Percentiles rank a stretch among this genome's conserved stretches.
These are phyloP conservation scores for Didymella pinodella DNA, from an alignment of 2,329 filamentous ascomycete genomes.

Conservation along the genomic window DNA sequence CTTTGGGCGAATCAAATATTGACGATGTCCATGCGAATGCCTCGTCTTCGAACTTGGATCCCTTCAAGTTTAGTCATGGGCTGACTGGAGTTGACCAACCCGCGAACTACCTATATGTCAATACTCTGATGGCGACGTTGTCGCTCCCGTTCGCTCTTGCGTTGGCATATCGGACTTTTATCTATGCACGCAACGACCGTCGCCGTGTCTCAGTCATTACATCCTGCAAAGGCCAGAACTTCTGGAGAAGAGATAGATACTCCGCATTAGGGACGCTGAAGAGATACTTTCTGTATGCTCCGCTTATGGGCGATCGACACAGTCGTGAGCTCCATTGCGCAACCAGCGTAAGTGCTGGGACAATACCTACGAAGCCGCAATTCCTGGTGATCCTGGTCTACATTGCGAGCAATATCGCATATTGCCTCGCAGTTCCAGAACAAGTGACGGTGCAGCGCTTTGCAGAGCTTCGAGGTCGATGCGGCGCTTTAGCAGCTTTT, in stretches of 20 bases:
- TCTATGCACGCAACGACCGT: slow-evolving; percentile 19
- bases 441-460: slow-evolving; percentile 74
- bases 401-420: slow-evolving; percentile 50
- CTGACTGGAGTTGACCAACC: slow-evolving; percentile 55
- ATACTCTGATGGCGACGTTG: slow-evolving; percentile 24
- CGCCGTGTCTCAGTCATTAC: slow-evolving; percentile 18
- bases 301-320: slow-evolving; percentile 51
- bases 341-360: slow-evolving; percentile 52
- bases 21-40: slow-evolving; percentile 18
- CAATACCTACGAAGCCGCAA: slow-evolving; percentile 53
- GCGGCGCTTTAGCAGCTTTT: slow-evolving; percentile 72
- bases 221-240: slow-evolving; percentile 20
- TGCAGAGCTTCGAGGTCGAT: slow-evolving; percentile 66
- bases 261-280: slow-evolving; percentile 44
- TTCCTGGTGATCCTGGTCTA: slow-evolving; percentile 52
- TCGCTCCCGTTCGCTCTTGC: slow-evolving; percentile 16
- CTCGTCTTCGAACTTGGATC: slow-evolving; percentile 25
- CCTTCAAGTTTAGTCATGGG: slow-evolving; percentile 50
- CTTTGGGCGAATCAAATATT: slow-evolving; percentile 2
- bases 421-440: slow-evolving; percentile 61
- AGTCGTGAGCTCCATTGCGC: slow-evolving; percentile 49
- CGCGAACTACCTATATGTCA: slow-evolving; percentile 51
- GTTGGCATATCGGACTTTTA: slow-evolving; percentile 15
- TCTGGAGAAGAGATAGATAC: slow-evolving; percentile 24
- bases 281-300: slow-evolving; percentile 52